Conservation (phyloP, 108 stramenopile species). For the Cyclotella sp. region DNA sequence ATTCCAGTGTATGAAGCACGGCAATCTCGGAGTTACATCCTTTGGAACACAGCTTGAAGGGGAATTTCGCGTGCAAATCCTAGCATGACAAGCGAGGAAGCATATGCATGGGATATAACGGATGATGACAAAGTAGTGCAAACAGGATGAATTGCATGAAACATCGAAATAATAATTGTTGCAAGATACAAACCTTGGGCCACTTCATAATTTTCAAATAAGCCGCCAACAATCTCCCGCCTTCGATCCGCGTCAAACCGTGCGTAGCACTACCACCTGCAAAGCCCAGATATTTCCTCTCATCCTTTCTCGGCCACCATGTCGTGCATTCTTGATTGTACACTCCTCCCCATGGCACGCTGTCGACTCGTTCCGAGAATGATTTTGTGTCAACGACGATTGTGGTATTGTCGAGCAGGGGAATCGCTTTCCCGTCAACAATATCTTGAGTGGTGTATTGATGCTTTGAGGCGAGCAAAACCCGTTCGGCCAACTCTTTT, state of each 20-base stretch:
- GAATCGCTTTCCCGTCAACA: not conserved
- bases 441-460: not conserved
- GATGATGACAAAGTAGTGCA: too few species aligned
- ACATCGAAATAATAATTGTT: not conserved
- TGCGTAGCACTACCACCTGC: not conserved
- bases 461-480: slow-evolving; percentile 13
- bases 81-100: not conserved
- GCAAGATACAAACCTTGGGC: slow-evolving; percentile 22
- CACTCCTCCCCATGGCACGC: slow-evolving; percentile 46
- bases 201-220: slow-evolving; percentile 62
- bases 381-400: slow-evolving; percentile 3
- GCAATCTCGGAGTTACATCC: slow-evolving; percentile 69
- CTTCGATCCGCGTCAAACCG: slow-evolving; percentile 15
- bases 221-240: slow-evolving; percentile 35
- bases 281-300: slow-evolving; percentile 6
- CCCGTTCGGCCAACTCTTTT: slow-evolving; percentile 35
- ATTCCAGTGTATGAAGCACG: slow-evolving; percentile 70
- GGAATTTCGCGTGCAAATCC: slow-evolving; percentile 57
- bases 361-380: slow-evolving; percentile 37
- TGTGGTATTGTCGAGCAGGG: not conserved
- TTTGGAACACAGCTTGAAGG: slow-evolving; percentile 61
- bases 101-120: too few species aligned
- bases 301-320: slow-evolving; percentile 43
- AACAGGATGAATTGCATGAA: not conserved
- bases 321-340: slow-evolving; percentile 16